phyloP scores from a whole-genome alignment of 1,284 basidiomycete species.

The Cystodermella granulosa region DNA sequence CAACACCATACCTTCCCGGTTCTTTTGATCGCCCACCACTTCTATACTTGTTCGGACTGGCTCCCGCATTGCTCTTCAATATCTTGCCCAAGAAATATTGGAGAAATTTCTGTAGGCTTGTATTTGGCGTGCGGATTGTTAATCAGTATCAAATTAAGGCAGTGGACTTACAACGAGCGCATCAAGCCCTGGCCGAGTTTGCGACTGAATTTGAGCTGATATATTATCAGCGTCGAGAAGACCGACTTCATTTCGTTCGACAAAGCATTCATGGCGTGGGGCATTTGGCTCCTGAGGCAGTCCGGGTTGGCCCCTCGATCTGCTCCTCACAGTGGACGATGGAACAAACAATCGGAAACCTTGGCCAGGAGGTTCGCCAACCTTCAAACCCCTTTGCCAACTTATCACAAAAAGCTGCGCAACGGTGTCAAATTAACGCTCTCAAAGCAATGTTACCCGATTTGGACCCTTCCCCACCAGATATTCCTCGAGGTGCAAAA shows the following conservation, averaged over 20 bases:
- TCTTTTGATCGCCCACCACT: constrained; percentile 32
- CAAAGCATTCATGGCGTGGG: not conserved
- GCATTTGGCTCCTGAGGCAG: not conserved
- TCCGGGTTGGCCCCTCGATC: not conserved
- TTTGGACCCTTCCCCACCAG: not conserved
- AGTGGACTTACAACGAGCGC: not conserved
- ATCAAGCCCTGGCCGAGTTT: not conserved
- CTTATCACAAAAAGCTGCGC: not conserved
- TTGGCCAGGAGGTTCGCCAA: not conserved
- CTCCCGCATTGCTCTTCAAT: constrained; percentile 4
- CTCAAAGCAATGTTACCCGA: not conserved
- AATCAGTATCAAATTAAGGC: not conserved
- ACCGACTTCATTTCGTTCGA: not conserved
- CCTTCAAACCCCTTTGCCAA: not conserved
- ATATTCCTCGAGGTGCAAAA: not conserved
- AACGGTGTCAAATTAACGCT: not conserved
- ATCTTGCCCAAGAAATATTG: constrained; percentile 1
- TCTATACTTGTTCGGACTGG: constrained; percentile 30
- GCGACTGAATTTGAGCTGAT: not conserved
- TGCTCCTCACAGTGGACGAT: not conserved
- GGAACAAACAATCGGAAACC: not conserved
- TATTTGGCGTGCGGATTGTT: not conserved
- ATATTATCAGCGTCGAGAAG: not conserved
- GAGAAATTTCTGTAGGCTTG: constrained; percentile 4
- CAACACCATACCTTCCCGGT: constrained; percentile 21